These are phyloP conservation scores for Fusarium sp. DNA, from an alignment of 2,329 filamentous ascomycete species.

Conservation along the genomic window DNA sequence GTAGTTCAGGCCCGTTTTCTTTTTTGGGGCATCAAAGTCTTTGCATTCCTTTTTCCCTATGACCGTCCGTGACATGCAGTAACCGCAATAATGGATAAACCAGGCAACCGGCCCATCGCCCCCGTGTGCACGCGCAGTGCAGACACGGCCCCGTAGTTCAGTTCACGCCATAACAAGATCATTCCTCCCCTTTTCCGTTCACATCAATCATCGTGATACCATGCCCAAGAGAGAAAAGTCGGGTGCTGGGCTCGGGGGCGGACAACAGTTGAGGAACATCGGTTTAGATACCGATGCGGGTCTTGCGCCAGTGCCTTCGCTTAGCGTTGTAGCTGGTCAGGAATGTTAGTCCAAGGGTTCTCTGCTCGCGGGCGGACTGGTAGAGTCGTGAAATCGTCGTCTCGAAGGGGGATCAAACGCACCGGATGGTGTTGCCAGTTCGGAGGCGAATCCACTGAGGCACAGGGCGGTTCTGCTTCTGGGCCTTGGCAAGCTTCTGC, in stretches of 20 bases:
- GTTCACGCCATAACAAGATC: constrained; percentile 40
- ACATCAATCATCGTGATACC: constrained; percentile 45
- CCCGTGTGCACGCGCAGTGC: constrained; percentile 27
- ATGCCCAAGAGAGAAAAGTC: constrained; percentile 44
- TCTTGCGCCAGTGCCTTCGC: constrained; percentile 99
- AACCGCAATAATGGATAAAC: constrained; percentile 55
- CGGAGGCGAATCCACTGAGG: constrained; percentile 99
- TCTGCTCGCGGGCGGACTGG: constrained; percentile 4
- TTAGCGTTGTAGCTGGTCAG: constrained; percentile 95
- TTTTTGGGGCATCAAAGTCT: constrained; percentile 51
- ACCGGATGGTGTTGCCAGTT: constrained; percentile 99
- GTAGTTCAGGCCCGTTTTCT: constrained; percentile 41
- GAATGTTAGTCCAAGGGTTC: constrained; percentile 18
- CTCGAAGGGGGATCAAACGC: constrained; percentile 59
- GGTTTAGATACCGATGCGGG: constrained; percentile 95
- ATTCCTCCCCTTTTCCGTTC: constrained; percentile 38
- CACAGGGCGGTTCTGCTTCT: constrained; percentile 99
- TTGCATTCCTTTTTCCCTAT: constrained; percentile 61
- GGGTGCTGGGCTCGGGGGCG: constrained; percentile 47
- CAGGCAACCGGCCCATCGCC: constrained; percentile 50
- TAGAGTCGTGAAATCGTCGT: constrained; percentile 19
- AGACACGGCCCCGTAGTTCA: constrained; percentile 36
- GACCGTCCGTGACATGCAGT: constrained; percentile 61
- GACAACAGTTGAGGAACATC: constrained; percentile 46
- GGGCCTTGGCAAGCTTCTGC: constrained; percentile 99